These are phyloP conservation scores for Colletotrichum chlorophyti DNA, from an alignment of 2,329 filamentous ascomycete genomes.

Conservation along the genomic window DNA sequence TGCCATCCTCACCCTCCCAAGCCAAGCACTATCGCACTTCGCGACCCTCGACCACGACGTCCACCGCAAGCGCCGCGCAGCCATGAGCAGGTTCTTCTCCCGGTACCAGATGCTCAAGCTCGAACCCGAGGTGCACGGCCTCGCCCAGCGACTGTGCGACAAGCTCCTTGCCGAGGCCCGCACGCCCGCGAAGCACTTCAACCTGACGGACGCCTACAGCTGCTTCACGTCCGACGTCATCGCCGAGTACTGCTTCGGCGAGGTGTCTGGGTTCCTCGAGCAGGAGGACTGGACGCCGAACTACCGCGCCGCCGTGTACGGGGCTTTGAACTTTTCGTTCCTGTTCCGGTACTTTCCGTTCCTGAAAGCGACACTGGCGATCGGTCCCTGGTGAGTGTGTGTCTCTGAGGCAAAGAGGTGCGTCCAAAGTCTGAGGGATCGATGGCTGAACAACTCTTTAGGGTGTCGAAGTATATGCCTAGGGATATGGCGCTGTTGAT, in stretches of 20 bases:
- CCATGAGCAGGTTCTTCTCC: slow-evolving; percentile 42
- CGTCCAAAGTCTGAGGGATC: background rate
- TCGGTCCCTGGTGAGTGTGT: background rate
- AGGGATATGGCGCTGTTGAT: background rate
- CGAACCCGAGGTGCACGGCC: background rate
- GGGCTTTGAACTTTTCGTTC: background rate
- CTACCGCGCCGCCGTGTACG: slow-evolving; percentile 27
- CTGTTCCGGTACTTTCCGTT: slow-evolving; percentile 2
- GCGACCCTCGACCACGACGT: slow-evolving; percentile 42
- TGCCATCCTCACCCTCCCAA: background rate
- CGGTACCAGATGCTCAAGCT: slow-evolving; percentile 25
- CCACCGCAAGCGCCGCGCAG: slow-evolving; percentile 39
- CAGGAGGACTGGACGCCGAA: slow-evolving; percentile 43
- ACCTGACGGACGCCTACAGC: slow-evolving; percentile 43
- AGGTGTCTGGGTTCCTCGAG: slow-evolving; percentile 38
- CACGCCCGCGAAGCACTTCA: slow-evolving; percentile 31
- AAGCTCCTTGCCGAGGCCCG: slow-evolving; percentile 30
- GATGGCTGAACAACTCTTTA: background rate
- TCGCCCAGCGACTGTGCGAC: slow-evolving; percentile 9
- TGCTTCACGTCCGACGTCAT: slow-evolving; percentile 46
- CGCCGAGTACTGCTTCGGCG: slow-evolving; percentile 44
- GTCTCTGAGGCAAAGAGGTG: background rate
- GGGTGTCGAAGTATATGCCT: background rate
- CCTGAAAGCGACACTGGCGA: background rate
- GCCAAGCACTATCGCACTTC: background rate